phyloP scores from a whole-genome alignment of 305 asterid genomes.

The Fraxinus sp. region DNA sequence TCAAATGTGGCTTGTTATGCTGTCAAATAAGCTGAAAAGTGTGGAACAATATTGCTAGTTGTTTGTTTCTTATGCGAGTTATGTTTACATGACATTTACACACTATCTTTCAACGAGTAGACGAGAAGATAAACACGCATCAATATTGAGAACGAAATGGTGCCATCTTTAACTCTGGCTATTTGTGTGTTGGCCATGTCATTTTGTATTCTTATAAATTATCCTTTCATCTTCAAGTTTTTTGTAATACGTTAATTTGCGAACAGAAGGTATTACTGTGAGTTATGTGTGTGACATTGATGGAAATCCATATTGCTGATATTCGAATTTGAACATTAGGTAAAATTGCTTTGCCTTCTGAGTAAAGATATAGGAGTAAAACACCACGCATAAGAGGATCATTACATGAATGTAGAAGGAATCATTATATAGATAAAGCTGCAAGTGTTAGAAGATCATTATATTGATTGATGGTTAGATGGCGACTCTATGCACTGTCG shows the following conservation, averaged over 20 bases:
- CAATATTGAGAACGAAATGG: constrained; percentile 1
- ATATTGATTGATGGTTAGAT: neutral
- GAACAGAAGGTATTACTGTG: neutral
- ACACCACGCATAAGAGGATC: neutral
- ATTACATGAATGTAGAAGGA: too few relatives aligned
- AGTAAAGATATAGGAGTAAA: neutral
- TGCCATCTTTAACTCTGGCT: neutral
- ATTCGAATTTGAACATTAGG: neutral
- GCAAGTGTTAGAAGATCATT: too few relatives aligned
- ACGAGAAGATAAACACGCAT: neutral
- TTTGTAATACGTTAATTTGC: neutral
- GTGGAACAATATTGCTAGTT: constrained; percentile 4
- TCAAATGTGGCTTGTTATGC: neutral
- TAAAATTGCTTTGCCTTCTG: neutral
- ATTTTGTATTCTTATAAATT: constrained; percentile 4
- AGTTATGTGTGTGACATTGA: neutral
- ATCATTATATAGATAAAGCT: too few relatives aligned
- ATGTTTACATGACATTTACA: neutral
- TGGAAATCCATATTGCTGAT: neutral
- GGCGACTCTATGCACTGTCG: neutral
- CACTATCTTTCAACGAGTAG: neutral
- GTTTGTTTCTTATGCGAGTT: constrained; percentile 13
- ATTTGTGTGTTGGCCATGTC: constrained; percentile 5
- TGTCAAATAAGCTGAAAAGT: constrained; percentile 7
- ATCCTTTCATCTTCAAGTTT: constrained; percentile 1